Conservation (phyloP, 2,329 filamentous ascomycete genomes). For the Neurospora sp. region DNA sequence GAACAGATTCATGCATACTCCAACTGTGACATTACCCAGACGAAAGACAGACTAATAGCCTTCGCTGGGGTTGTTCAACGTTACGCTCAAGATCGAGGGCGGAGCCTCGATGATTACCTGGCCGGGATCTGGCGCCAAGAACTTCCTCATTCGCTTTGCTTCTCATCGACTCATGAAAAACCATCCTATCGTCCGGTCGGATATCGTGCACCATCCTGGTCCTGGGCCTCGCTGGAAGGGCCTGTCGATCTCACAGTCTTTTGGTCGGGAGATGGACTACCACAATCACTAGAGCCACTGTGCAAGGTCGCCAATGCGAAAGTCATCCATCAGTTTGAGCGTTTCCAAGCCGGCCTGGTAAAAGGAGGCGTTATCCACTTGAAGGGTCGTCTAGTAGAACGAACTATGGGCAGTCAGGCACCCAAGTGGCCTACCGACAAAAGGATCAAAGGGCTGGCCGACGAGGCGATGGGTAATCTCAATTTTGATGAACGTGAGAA, state of each 20-base stretch:
- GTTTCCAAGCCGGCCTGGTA: not conserved
- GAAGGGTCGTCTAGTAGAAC: not conserved
- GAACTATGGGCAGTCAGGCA: not conserved
- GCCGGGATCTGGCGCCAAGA: not conserved
- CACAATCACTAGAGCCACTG: not conserved
- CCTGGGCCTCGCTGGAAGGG: not conserved
- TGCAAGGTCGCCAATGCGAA: not conserved
- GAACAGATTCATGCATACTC: not conserved
- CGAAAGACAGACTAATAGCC: not conserved
- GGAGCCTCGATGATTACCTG: not conserved
- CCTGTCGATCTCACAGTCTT: not conserved
- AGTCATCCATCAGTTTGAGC: not conserved
- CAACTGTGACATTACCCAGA: not conserved
- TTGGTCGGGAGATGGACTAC: no score
- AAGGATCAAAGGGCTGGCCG: no score
- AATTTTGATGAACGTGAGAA: not conserved
- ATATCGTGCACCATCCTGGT: not conserved
- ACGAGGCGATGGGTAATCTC: no score
- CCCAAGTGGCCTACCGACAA: not conserved
- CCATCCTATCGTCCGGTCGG: not conserved
- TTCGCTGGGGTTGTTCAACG: not conserved
- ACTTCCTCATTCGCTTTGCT: not conserved
- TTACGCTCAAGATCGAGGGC: not conserved
- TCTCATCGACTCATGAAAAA: not conserved
- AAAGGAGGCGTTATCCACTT: not conserved